A percentile compares a stretch with the other conserved stretches of the same genome.
Conservation (phyloP, 768 basidiomycete species). For the Boletus sp. region DNA sequence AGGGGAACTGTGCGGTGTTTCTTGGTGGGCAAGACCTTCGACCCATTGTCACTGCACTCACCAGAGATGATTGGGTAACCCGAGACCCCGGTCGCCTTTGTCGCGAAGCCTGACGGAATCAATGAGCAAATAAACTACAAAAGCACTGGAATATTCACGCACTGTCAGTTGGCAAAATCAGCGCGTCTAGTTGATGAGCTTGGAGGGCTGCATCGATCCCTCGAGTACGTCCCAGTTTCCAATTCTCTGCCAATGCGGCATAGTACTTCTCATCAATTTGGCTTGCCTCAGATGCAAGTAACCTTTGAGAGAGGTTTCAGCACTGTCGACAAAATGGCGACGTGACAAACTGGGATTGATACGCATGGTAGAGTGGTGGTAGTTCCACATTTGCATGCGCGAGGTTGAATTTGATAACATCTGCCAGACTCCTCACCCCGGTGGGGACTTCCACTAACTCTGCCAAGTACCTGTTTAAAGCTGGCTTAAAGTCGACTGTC, state of each 20-base stretch:
- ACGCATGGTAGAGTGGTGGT: slow-evolving; percentile 32
- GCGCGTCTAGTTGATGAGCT: slow-evolving; percentile 46
- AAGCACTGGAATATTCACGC: not conserved
- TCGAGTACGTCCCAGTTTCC: slow-evolving; percentile 46
- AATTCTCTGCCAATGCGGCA: slow-evolving; percentile 43
- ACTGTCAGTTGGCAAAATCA: slow-evolving; percentile 47
- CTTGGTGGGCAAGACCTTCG: not conserved
- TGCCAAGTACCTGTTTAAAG: slow-evolving; percentile 42
- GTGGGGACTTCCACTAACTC: slow-evolving; percentile 52
- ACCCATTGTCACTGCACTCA: slow-evolving; percentile 21
- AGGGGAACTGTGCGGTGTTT: slow-evolving; percentile 43
- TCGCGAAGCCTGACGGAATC: slow-evolving; percentile 24
- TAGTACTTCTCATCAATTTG: slow-evolving; percentile 41
- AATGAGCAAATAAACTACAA: not conserved
- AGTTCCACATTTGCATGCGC: slow-evolving; percentile 48
- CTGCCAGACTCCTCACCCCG: slow-evolving; percentile 53
- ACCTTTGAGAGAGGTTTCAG: slow-evolving; percentile 14
- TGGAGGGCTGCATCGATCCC: slow-evolving; percentile 55
- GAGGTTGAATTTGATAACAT: slow-evolving; percentile 56
- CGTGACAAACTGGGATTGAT: slow-evolving; percentile 34
- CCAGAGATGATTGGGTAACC: slow-evolving; percentile 68
- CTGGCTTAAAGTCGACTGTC: slow-evolving; percentile 56
- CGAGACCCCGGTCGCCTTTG: slow-evolving; percentile 46
- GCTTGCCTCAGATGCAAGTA: slow-evolving; percentile 25
- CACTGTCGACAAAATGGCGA: not conserved